Percentiles rank a stretch among this genome's conserved stretches.
Evolutionary conservation across 2,329 filamentous ascomycete genomes (phyloP).

Genomic region (Endothia cerciana): DNA sequence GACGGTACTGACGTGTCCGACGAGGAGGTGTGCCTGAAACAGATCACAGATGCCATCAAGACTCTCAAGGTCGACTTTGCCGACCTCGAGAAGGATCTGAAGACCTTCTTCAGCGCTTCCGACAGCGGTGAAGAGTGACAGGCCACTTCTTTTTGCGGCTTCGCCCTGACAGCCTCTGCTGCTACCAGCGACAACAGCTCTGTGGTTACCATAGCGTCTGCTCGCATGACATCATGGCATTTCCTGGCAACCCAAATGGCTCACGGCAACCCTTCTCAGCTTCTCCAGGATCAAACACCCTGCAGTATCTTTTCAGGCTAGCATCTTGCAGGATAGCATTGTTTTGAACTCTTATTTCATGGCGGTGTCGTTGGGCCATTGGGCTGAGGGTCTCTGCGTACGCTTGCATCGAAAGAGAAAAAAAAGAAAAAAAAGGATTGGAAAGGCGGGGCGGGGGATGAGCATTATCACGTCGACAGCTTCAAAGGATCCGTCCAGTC

Average conservation of each 20-base stretch:
- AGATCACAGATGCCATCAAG: slow-evolving; percentile 70
- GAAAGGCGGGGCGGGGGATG: too few species aligned
- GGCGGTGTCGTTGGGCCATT: slow-evolving; percentile 2
- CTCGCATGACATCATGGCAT: not conserved
- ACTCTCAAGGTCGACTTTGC: slow-evolving; percentile 77
- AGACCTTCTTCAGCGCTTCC: slow-evolving; percentile 63
- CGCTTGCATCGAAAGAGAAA: not conserved
- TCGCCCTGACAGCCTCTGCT: not conserved
- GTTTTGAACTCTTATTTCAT: slow-evolving; percentile 16
- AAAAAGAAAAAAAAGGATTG: not conserved
- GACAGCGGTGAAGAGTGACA: slow-evolving; percentile 28
- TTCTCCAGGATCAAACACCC: slow-evolving; percentile 1
- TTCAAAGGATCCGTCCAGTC: not conserved
- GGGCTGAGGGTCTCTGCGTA: not conserved
- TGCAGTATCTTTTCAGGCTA: slow-evolving; percentile 7
- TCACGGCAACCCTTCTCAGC: slow-evolving; percentile 6
- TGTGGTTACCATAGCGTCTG: slow-evolving; percentile 1
- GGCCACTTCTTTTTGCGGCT: not conserved
- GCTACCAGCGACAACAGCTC: slow-evolving; percentile 3
- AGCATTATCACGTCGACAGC: not conserved
- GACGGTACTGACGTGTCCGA: slow-evolving; percentile 71
- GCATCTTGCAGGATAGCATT: slow-evolving; percentile 24
- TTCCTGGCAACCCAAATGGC: slow-evolving; percentile 7
- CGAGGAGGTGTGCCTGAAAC: slow-evolving; percentile 67
- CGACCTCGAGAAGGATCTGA: slow-evolving; percentile 72